Conservation (phyloP, 768 basidiomycete species). For the Serendipita sp. region DNA sequence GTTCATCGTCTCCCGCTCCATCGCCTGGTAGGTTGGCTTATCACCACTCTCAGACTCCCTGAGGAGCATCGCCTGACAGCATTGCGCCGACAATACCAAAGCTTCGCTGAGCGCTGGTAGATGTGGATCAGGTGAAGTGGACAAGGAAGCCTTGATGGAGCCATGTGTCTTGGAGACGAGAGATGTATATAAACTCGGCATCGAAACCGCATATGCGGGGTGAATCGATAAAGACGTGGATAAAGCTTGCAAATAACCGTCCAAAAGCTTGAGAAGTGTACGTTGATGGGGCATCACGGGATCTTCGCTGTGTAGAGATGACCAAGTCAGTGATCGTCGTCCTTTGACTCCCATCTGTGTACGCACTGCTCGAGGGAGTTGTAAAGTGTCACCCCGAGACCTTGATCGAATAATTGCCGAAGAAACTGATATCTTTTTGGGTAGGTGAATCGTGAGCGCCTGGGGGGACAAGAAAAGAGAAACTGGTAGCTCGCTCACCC, state of each 20-base stretch:
- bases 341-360: no score
- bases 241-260: slow-evolving; percentile 53
- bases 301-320: slow-evolving; percentile 31
- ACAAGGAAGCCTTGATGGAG: slow-evolving; percentile 63
- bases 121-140: slow-evolving; percentile 34
- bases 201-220: background rate
- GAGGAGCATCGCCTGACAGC: slow-evolving; percentile 48
- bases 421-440: slow-evolving; percentile 44
- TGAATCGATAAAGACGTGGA: background rate
- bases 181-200: slow-evolving; percentile 41
- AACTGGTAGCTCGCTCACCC: slow-evolving; percentile 31
- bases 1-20: background rate
- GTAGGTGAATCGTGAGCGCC: slow-evolving; percentile 8
- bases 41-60: slow-evolving; percentile 24
- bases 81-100: slow-evolving; percentile 61
- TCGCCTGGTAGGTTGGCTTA: background rate
- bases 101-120: slow-evolving; percentile 66
- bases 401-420: slow-evolving; percentile 42
- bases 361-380: slow-evolving; percentile 43
- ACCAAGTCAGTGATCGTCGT: background rate
- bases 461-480: background rate
- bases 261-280: slow-evolving; percentile 72
- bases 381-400: slow-evolving; percentile 44
- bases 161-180: slow-evolving; percentile 69
- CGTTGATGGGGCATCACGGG: slow-evolving; percentile 72